Percentiles rank a stretch among this genome's conserved stretches.
Conservation (phyloP, 495 filamentous ascomycete species). For the Penicillium antarcticum region DNA sequence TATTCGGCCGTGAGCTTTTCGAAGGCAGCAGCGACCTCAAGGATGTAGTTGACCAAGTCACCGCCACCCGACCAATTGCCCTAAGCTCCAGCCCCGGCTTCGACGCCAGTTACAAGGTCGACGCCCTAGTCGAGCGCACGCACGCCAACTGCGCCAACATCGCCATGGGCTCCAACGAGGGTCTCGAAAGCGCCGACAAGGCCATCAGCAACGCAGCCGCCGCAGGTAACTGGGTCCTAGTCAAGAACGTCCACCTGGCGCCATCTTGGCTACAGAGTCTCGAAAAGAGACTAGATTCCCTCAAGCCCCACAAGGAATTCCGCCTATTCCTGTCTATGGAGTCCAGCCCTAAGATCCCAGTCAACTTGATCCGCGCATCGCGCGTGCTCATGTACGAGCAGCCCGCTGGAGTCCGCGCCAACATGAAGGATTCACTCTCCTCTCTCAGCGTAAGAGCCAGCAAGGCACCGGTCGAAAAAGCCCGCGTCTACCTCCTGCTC, state of each 20-base stretch:
- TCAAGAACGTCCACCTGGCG: slow-evolving; percentile 99
- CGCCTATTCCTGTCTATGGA: slow-evolving; percentile 98
- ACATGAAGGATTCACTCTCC: slow-evolving; percentile 97
- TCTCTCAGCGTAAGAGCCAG: slow-evolving; percentile 72
- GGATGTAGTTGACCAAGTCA: slow-evolving; percentile 80
- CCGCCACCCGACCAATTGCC: slow-evolving; percentile 79
- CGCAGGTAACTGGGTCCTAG: slow-evolving; percentile 89
- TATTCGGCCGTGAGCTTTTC: slow-evolving; percentile 83
- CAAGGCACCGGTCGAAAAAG: slow-evolving; percentile 85
- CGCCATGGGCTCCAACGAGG: slow-evolving; percentile 97
- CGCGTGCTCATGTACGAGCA: slow-evolving; percentile 98
- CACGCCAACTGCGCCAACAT: slow-evolving; percentile 86
- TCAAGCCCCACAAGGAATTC: slow-evolving; percentile 94
- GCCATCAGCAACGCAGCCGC: slow-evolving; percentile 91
- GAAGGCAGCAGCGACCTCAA: slow-evolving; percentile 80
- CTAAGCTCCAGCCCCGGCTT: slow-evolving; percentile 94
- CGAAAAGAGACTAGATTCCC: slow-evolving; percentile 91
- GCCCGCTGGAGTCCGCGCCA: slow-evolving; percentile 91
- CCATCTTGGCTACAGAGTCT: slow-evolving; percentile 94
- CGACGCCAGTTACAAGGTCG: slow-evolving; percentile 98
- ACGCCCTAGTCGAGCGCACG: slow-evolving; percentile 82
- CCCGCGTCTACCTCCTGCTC: slow-evolving; percentile 85
- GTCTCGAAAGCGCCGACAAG: slow-evolving; percentile 86
- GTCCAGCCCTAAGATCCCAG: slow-evolving; percentile 91
- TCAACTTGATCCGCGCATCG: slow-evolving; percentile 90